A percentile compares a stretch with the other conserved stretches of the same genome.
phyloP scores from a whole-genome alignment of 768 basidiomycete genomes.

The Termitomyces eurrhizus region DNA sequence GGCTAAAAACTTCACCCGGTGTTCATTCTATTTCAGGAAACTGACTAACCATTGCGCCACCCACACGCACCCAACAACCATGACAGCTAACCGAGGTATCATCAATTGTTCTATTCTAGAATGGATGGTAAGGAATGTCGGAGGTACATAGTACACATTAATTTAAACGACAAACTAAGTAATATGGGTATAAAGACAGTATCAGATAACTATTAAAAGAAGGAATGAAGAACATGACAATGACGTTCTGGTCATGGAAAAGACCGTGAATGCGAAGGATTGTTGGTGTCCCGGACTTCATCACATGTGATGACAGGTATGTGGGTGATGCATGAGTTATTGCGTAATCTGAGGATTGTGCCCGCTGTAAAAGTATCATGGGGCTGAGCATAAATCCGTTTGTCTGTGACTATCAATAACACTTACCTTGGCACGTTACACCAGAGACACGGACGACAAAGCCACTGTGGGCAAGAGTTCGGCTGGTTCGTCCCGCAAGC shows the following conservation, averaged over 20 bases:
- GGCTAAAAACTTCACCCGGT: slow-evolving; percentile 2
- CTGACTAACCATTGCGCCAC: slow-evolving; percentile 9
- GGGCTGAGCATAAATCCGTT: neutral
- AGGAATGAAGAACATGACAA: slow-evolving; percentile 5
- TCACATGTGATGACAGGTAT: slow-evolving; percentile 12
- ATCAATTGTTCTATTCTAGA: slow-evolving; percentile 9
- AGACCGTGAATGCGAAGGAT: slow-evolving; percentile 22
- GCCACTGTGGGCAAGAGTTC: slow-evolving; percentile 8
- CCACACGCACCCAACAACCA: neutral
- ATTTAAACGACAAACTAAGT: slow-evolving; percentile 18
- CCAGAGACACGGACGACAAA: slow-evolving; percentile 8
- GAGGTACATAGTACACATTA: slow-evolving; percentile 18
- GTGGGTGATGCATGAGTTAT: slow-evolving; percentile 14
- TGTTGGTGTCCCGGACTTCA: slow-evolving; percentile 13
- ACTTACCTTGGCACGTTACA: slow-evolving; percentile 15
- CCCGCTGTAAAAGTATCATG: slow-evolving; percentile 2
- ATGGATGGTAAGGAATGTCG: slow-evolving; percentile 13
- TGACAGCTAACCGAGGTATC: slow-evolving; percentile 1
- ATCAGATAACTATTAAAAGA: slow-evolving; percentile 7
- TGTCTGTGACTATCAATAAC: neutral
- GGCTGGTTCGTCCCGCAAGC: slow-evolving; percentile 5
- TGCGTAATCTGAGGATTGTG: slow-evolving; percentile 8
- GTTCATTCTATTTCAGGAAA: slow-evolving; percentile 6
- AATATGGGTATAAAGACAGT: slow-evolving; percentile 17
- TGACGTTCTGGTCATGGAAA: slow-evolving; percentile 14